These are phyloP conservation scores for Ascomycota sp. DNA, from an alignment of 2,329 filamentous ascomycete species.

Conservation along the genomic window DNA sequence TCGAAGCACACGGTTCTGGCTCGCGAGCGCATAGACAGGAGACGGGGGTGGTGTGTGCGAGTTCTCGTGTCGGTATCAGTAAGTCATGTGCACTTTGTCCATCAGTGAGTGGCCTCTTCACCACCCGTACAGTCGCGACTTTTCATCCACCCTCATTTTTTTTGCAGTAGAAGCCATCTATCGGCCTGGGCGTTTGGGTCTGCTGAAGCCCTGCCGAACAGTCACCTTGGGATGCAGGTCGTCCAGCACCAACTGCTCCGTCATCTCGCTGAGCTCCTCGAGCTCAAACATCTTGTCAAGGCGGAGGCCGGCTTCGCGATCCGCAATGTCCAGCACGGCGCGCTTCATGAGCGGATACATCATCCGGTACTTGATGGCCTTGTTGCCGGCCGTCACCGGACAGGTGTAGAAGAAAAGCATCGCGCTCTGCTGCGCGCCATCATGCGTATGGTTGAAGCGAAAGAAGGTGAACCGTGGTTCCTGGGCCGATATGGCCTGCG, in stretches of 20 bases:
- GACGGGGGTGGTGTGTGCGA: not conserved
- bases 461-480: slow-evolving; percentile 68
- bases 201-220: slow-evolving; percentile 47
- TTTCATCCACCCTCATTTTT: too few species aligned
- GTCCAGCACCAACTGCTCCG: slow-evolving; percentile 39
- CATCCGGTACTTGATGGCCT: slow-evolving; percentile 67
- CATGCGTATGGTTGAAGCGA: slow-evolving; percentile 38
- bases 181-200: slow-evolving; percentile 62
- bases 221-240: slow-evolving; percentile 50
- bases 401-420: slow-evolving; percentile 72
- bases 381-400: slow-evolving; percentile 41
- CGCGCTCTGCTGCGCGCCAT: slow-evolving; percentile 30
- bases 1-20: too few species aligned
- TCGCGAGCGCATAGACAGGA: not conserved
- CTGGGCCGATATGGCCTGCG: slow-evolving; percentile 36
- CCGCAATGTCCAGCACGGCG: slow-evolving; percentile 44
- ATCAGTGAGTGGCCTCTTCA: not conserved
- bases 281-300: slow-evolving; percentile 53
- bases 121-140: too few species aligned
- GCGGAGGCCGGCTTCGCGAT: slow-evolving; percentile 40
- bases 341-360: slow-evolving; percentile 56
- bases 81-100: not conserved
- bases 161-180: slow-evolving; percentile 11
- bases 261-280: slow-evolving; percentile 49
- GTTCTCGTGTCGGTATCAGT: too few species aligned